Conservation (phyloP, 352 stramenopile genomes). For the Pythium sp. region DNA sequence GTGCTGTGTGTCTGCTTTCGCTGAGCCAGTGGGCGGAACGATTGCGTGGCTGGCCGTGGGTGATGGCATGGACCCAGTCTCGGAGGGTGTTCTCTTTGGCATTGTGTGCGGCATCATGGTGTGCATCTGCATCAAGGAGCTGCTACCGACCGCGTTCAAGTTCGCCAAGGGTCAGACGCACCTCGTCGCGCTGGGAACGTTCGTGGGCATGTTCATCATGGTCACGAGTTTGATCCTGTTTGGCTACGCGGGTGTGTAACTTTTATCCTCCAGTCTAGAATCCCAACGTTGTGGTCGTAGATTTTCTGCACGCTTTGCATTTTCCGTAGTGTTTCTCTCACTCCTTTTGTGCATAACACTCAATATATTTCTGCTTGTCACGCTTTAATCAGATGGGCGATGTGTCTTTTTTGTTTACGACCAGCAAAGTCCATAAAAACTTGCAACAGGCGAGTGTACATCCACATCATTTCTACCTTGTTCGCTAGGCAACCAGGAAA, state of each 20-base stretch:
- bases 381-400: neutral
- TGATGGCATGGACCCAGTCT: slow-evolving; percentile 55
- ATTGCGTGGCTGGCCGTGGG: slow-evolving; percentile 88
- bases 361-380: too few species aligned
- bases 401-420: too few species aligned
- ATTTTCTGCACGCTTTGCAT: neutral
- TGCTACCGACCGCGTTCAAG: slow-evolving; percentile 91
- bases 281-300: neutral
- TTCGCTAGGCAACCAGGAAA: neutral
- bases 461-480: too few species aligned
- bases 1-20: slow-evolving; percentile 86
- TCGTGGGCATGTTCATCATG: slow-evolving; percentile 89
- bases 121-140: slow-evolving; percentile 89
- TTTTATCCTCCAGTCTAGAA: neutral
- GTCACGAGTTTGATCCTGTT: slow-evolving; percentile 88
- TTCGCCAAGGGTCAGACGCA: slow-evolving; percentile 85
- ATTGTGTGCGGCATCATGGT: slow-evolving; percentile 94
- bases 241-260: slow-evolving; percentile 61
- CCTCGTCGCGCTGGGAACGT: slow-evolving; percentile 78
- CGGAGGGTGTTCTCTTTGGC: slow-evolving; percentile 90
- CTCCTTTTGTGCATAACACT: neutral
- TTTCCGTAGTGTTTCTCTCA: neutral
- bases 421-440: too few species aligned
- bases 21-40: slow-evolving; percentile 89
- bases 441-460: neutral